These are phyloP conservation scores for Tetracladium setigerum DNA, from an alignment of 495 filamentous ascomycete species.

Conservation along the genomic window DNA sequence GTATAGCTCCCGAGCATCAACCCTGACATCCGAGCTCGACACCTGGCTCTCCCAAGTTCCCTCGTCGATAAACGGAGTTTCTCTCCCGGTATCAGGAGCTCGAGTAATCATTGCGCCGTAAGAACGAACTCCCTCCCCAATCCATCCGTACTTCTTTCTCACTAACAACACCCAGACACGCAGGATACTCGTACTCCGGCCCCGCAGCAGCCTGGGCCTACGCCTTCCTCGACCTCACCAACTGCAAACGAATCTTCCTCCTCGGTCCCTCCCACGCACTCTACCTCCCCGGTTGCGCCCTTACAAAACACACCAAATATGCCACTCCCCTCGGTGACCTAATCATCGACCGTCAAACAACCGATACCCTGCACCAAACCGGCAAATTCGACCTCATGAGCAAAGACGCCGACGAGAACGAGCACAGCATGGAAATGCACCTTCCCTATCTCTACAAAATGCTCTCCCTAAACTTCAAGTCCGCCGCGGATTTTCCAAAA, in stretches of 20 bases:
- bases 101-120: slow-evolving; percentile 95
- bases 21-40: slow-evolving; percentile 67
- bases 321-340: slow-evolving; percentile 81
- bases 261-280: slow-evolving; percentile 91
- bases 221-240: slow-evolving; percentile 76
- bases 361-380: slow-evolving; percentile 53
- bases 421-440: slow-evolving; percentile 97
- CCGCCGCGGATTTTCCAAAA: slow-evolving; percentile 49
- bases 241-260: slow-evolving; percentile 85
- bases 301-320: slow-evolving; percentile 70
- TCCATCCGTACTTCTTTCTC: neutral
- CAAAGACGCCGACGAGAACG: slow-evolving; percentile 61
- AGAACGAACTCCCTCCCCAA: slow-evolving; percentile 28
- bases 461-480: slow-evolving; percentile 46
- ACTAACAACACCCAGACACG: slow-evolving; percentile 56
- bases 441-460: slow-evolving; percentile 90
- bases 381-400: slow-evolving; percentile 72
- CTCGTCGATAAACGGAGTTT: slow-evolving; percentile 45
- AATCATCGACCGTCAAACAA: slow-evolving; percentile 59
- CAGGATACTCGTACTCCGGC: slow-evolving; percentile 93
- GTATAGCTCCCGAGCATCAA: slow-evolving; percentile 59
- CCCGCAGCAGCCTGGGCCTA: slow-evolving; percentile 94
- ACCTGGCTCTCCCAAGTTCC: slow-evolving; percentile 71
- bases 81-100: slow-evolving; percentile 67
- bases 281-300: slow-evolving; percentile 67